Percentiles rank a stretch among this genome's conserved stretches.
phyloP scores from a whole-genome alignment of 495 filamentous ascomycete species.

The Cladorrhinum samala region DNA sequence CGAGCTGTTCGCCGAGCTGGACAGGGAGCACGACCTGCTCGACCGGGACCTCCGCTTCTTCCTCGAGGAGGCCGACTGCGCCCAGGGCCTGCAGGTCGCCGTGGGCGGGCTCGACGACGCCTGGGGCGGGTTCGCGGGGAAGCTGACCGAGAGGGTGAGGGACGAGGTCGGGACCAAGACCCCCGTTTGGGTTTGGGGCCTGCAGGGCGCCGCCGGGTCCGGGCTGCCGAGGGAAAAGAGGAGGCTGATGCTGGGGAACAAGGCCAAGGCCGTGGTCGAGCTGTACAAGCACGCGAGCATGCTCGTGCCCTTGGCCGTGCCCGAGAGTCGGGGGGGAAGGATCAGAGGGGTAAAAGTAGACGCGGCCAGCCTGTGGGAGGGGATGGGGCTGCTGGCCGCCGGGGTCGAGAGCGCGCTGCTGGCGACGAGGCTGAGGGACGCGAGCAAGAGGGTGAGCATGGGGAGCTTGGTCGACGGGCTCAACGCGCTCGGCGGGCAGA shows the following conservation, averaged over 20 bases:
- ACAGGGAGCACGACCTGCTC: conserved; percentile 79
- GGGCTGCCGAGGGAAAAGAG: conserved; percentile 51
- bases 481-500: conserved; percentile 72
- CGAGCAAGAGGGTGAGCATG: conserved; percentile 43
- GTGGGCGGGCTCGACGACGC: conserved; percentile 74
- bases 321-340: conserved; percentile 50
- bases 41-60: conserved; percentile 84
- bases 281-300: conserved; percentile 66
- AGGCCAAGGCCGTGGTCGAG: conserved; percentile 60
- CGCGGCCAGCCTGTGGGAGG: conserved; percentile 68
- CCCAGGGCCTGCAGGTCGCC: conserved; percentile 83
- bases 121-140: conserved; percentile 82
- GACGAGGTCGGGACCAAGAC: conserved; percentile 84
- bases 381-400: conserved; percentile 66
- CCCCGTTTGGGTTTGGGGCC: conserved; percentile 77
- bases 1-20: conserved; percentile 74
- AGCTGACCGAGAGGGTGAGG: conserved; percentile 71
- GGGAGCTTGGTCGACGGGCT: conserved; percentile 64
- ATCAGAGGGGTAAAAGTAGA: conserved; percentile 61
- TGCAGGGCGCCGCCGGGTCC: conserved; percentile 55
- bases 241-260: conserved; percentile 53
- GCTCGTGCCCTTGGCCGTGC: conserved; percentile 69
- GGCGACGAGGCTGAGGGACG: conserved; percentile 61
- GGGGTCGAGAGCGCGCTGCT: conserved; percentile 77
- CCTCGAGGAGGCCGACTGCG: conserved; percentile 85